Conservation (phyloP, 768 basidiomycete species). For the Serpula lacrymans region DNA sequence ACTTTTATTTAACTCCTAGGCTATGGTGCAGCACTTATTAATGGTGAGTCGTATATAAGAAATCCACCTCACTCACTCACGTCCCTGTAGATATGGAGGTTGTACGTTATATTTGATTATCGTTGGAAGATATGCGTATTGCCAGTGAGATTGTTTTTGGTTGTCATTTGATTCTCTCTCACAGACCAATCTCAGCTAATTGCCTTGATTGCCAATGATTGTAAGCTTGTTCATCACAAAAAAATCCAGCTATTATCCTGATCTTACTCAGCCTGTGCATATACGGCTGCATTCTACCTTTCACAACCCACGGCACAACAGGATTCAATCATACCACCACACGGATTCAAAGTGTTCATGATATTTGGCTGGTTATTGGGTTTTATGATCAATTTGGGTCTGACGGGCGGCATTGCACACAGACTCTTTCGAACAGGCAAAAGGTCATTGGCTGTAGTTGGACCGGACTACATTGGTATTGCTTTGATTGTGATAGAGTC, state of each 20-base stretch:
- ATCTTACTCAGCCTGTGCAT: slow-evolving; percentile 2
- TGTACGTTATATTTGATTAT: slow-evolving; percentile 16
- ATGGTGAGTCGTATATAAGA: slow-evolving; percentile 17
- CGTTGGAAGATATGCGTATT: slow-evolving; percentile 11
- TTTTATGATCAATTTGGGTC: slow-evolving; percentile 11
- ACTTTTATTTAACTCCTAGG: slow-evolving; percentile 7
- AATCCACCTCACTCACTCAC: background rate
- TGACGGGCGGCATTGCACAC: slow-evolving; percentile 12
- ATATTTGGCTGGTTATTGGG: slow-evolving; percentile 13
- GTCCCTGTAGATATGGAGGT: slow-evolving; percentile 19
- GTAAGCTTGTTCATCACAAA: background rate
- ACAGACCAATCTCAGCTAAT: background rate
- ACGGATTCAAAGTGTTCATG: background rate
- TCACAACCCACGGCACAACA: background rate
- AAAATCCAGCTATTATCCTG: too few relatives aligned
- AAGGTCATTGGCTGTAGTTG: slow-evolving; percentile 1
- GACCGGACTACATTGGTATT: slow-evolving; percentile 8
- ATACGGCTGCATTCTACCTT: background rate
- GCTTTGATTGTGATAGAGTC: slow-evolving; percentile 20
- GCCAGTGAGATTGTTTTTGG: slow-evolving; percentile 11
- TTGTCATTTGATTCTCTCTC: too few relatives aligned
- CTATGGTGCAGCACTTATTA: slow-evolving; percentile 9
- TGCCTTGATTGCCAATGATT: background rate
- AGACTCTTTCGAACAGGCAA: slow-evolving; percentile 12
- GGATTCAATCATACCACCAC: slow-evolving; percentile 1